phyloP scores from a whole-genome alignment of 768 basidiomycete genomes.

The Gymnopilus junonius region DNA sequence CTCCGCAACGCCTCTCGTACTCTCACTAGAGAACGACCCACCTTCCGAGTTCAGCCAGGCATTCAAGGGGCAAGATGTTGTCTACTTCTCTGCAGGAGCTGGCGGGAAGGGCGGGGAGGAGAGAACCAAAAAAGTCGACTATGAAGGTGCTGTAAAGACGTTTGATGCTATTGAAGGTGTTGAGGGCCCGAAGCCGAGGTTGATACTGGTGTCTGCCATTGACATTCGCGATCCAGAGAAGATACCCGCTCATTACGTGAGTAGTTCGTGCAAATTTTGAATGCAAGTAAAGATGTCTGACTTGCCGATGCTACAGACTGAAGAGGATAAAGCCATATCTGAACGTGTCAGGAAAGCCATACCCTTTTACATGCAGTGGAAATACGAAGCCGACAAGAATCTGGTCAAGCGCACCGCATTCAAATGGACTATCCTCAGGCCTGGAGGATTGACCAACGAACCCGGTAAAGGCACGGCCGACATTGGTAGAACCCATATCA shows the following conservation, averaged over 20 bases:
- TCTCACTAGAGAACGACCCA: constrained; percentile 60
- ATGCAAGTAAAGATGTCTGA: neutral
- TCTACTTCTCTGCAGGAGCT: constrained; percentile 56
- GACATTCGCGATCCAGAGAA: constrained; percentile 57
- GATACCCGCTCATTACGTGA: constrained; percentile 56
- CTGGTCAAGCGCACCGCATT: constrained; percentile 53
- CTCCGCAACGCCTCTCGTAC: constrained; percentile 49
- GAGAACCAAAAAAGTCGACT: constrained; percentile 59
- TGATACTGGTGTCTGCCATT: constrained; percentile 63
- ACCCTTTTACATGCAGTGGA: constrained; percentile 49
- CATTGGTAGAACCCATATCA: constrained; percentile 60
- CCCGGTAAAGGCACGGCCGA: constrained; percentile 53
- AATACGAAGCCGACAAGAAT: constrained; percentile 55
- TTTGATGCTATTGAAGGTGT: constrained; percentile 69
- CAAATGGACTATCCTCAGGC: constrained; percentile 70
- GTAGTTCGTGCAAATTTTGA: constrained; percentile 15
- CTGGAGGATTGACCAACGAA: constrained; percentile 57
- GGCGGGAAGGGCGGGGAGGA: constrained; percentile 63
- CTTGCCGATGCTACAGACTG: constrained; percentile 34
- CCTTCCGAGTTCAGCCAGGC: constrained; percentile 47
- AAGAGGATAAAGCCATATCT: constrained; percentile 48
- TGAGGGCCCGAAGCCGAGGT: constrained; percentile 45
- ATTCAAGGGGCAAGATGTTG: constrained; percentile 47
- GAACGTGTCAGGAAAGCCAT: constrained; percentile 49
- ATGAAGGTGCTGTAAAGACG: constrained; percentile 69